A percentile compares a stretch with the other conserved stretches of the same genome.
Conservation (phyloP, 1,284 basidiomycete species). For the Ganoderma meredithae region DNA sequence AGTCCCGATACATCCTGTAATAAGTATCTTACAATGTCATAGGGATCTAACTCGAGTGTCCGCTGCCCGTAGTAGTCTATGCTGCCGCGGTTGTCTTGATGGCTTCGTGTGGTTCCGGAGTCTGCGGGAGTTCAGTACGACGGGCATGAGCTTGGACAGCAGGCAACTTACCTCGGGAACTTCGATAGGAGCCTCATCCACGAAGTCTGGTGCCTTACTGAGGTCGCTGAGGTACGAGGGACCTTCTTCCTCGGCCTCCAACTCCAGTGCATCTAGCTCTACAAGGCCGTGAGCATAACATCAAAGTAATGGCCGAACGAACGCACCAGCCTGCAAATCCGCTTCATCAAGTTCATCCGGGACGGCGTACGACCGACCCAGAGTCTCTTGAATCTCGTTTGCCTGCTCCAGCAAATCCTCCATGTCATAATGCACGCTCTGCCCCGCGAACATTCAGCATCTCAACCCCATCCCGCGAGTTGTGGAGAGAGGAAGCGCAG, state of each 20-base stretch:
- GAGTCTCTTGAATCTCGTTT: constrained; percentile 96
- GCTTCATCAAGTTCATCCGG: constrained; percentile 99
- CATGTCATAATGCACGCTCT: constrained; percentile 98
- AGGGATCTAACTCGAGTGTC: constrained; percentile 11
- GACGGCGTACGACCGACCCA: constrained; percentile 94
- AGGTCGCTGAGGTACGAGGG: constrained; percentile 87
- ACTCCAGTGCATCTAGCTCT: constrained; percentile 90
- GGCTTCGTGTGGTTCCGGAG: constrained; percentile 40
- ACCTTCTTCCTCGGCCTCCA: constrained; percentile 90
- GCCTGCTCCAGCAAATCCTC: constrained; percentile 97
- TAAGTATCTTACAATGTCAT: constrained; percentile 22
- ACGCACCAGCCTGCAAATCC: constrained; percentile 92
- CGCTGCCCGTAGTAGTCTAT: constrained; percentile 19
- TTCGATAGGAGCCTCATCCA: constrained; percentile 86
- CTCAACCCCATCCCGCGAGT: neutral
- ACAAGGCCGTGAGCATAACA: constrained; percentile 21
- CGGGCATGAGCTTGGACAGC: neutral
- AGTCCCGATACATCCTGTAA: constrained; percentile 18
- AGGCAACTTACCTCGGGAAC: constrained; percentile 55
- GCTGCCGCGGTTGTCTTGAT: constrained; percentile 40
- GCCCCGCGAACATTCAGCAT: neutral
- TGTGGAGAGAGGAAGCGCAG: neutral
- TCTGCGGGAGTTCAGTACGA: constrained; percentile 7
- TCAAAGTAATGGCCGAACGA: constrained; percentile 1
- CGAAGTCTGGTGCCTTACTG: constrained; percentile 88